phyloP scores from a whole-genome alignment of 495 filamentous ascomycete genomes.

The Xylaria bambusicola region DNA sequence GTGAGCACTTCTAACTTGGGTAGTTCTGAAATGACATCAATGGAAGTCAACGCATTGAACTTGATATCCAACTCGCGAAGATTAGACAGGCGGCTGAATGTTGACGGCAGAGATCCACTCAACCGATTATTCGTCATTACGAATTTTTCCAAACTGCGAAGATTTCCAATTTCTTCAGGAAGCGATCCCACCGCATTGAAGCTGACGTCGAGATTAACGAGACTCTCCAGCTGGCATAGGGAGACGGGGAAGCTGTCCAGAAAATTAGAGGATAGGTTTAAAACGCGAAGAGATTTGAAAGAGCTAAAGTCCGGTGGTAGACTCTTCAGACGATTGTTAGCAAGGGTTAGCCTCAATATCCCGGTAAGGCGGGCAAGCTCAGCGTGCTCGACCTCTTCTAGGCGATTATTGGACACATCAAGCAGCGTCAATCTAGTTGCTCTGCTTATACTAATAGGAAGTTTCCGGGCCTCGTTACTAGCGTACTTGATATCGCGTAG shows the following conservation, averaged over 20 bases:
- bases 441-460: constrained; percentile 83
- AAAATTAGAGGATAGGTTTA: constrained; percentile 92
- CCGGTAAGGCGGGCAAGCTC: constrained; percentile 60
- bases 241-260: constrained; percentile 82
- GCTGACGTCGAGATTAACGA: constrained; percentile 94
- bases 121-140: constrained; percentile 95
- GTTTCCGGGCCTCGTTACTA: constrained; percentile 82
- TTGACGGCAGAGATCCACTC: constrained; percentile 67
- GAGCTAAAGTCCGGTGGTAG: constrained; percentile 79
- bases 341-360: constrained; percentile 87
- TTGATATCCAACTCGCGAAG: constrained; percentile 91
- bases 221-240: constrained; percentile 74
- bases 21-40: constrained; percentile 79
- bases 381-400: constrained; percentile 84
- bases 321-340: constrained; percentile 81
- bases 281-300: constrained; percentile 72
- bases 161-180: constrained; percentile 72
- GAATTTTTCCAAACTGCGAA: constrained; percentile 79
- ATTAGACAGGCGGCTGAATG: constrained; percentile 68
- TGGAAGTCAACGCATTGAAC: constrained; percentile 83
- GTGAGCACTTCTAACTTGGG: constrained; percentile 84
- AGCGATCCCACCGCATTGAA: constrained; percentile 86
- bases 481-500: constrained; percentile 93
- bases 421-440: constrained; percentile 82
- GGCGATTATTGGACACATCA: constrained; percentile 90